phyloP scores from a whole-genome alignment of 2,329 filamentous ascomycete genomes.

The Calonectria pseudoturangicola region DNA sequence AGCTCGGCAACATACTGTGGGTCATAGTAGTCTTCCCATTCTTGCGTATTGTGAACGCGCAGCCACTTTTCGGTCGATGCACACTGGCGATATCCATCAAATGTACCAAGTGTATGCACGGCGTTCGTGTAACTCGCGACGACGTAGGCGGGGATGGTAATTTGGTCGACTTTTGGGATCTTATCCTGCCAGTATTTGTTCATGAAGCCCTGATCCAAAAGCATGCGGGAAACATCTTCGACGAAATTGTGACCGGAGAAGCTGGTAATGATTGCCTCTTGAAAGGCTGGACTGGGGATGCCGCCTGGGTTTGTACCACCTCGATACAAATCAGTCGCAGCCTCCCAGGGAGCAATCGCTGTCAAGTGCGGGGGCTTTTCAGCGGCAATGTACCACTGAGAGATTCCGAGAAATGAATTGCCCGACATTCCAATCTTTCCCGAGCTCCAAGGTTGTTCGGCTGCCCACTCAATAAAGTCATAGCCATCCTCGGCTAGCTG shows the following conservation, averaged over 20 bases:
- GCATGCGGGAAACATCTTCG: background rate
- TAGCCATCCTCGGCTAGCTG: conserved; percentile 10
- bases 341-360: conserved; percentile 7
- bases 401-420: background rate
- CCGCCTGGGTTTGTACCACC: background rate
- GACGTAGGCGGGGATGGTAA: background rate
- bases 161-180: background rate
- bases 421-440: conserved; percentile 17
- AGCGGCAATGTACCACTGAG: conserved; percentile 2
- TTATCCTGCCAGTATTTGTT: conserved; percentile 5
- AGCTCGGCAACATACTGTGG: background rate
- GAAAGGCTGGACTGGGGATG: background rate
- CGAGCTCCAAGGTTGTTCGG: background rate
- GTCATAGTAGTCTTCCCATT: background rate
- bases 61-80: conserved; percentile 1
- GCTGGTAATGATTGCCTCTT: background rate
- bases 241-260: background rate
- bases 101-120: background rate
- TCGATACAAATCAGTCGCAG: background rate
- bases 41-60: conserved; percentile 3
- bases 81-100: background rate
- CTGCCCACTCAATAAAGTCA: conserved; percentile 10
- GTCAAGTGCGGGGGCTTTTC: conserved; percentile 13
- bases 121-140: conserved; percentile 1
- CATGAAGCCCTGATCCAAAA: background rate